Conservation (phyloP, 805 yeast species). For the Candida ulmi region DNA sequence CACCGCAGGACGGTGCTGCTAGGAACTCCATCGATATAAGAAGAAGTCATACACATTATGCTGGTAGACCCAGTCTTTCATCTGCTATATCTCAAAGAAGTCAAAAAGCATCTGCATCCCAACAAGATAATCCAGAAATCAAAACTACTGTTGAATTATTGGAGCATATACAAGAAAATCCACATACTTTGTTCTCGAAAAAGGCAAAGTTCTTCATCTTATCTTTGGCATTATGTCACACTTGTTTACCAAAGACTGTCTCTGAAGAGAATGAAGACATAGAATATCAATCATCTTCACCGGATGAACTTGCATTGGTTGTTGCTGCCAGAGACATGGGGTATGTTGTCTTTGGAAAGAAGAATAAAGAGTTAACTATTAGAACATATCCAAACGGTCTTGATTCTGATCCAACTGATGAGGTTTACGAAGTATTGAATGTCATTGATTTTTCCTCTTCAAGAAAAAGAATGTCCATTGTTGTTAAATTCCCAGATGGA, state of each 20-base stretch:
- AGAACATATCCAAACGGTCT: slow-evolving; percentile 84
- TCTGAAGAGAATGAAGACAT: slow-evolving; percentile 39
- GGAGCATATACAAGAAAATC: slow-evolving; percentile 63
- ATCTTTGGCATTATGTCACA: slow-evolving; percentile 81
- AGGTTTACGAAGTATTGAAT: slow-evolving; percentile 70
- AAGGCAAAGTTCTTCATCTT: slow-evolving; percentile 76
- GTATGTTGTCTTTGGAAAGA: slow-evolving; percentile 69
- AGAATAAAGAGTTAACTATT: slow-evolving; percentile 52
- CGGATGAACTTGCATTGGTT: slow-evolving; percentile 92
- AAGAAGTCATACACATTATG: slow-evolving; percentile 32
- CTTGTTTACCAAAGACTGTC: slow-evolving; percentile 70
- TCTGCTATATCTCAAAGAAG: slow-evolving; percentile 26
- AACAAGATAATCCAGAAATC: slow-evolving; percentile 11
- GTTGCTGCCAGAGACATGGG: slow-evolving; percentile 96
- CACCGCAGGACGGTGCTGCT: slow-evolving; percentile 1
- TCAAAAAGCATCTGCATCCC: not conserved
- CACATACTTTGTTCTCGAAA: slow-evolving; percentile 62
- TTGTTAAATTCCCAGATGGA: slow-evolving; percentile 71
- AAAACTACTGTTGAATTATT: slow-evolving; percentile 64
- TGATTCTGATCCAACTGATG: slow-evolving; percentile 55
- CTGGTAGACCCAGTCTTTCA: slow-evolving; percentile 58
- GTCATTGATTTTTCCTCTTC: slow-evolving; percentile 80
- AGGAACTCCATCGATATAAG: slow-evolving; percentile 36
- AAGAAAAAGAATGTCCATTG: slow-evolving; percentile 92
- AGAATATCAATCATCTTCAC: slow-evolving; percentile 90